Percentiles rank a stretch among this genome's conserved stretches.
These are phyloP conservation scores for Oryza brachyantha DNA, from an alignment of 176 grass and related monocot genomes.

Conservation along the genomic window DNA sequence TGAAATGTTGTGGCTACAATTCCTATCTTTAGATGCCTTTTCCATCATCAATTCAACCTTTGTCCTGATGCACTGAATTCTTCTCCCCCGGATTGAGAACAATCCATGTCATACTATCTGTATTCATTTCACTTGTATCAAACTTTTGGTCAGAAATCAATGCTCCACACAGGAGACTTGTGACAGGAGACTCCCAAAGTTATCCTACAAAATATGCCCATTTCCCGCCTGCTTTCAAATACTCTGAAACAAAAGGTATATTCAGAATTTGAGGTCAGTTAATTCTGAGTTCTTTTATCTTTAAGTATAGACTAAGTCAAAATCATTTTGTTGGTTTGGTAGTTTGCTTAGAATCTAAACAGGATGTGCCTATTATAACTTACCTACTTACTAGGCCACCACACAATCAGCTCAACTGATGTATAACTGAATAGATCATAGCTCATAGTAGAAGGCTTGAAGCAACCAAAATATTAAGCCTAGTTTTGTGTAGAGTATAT, in stretches of 20 bases:
- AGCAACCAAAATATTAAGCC: background rate
- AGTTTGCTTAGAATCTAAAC: slow-evolving; percentile 4
- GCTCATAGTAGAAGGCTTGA: background rate
- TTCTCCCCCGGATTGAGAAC: background rate
- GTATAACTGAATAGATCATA: background rate
- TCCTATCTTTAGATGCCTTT: background rate
- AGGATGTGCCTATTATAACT: background rate
- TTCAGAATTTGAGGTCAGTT: background rate
- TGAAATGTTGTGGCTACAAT: background rate
- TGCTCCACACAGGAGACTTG: slow-evolving; percentile 19
- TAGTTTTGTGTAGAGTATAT: background rate
- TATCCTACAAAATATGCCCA: background rate
- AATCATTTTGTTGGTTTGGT: background rate
- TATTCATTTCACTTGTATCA: background rate
- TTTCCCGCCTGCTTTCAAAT: slow-evolving; percentile 9
- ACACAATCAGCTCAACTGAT: background rate
- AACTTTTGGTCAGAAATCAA: background rate
- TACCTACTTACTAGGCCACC: background rate
- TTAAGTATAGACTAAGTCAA: background rate
- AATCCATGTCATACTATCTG: background rate
- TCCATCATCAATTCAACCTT: background rate
- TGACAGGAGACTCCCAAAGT: background rate
- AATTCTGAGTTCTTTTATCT: background rate
- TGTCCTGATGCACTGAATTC: background rate
- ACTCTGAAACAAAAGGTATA: background rate